phyloP scores from a whole-genome alignment of 83 land plant species.

The Picea engelmannii region DNA sequence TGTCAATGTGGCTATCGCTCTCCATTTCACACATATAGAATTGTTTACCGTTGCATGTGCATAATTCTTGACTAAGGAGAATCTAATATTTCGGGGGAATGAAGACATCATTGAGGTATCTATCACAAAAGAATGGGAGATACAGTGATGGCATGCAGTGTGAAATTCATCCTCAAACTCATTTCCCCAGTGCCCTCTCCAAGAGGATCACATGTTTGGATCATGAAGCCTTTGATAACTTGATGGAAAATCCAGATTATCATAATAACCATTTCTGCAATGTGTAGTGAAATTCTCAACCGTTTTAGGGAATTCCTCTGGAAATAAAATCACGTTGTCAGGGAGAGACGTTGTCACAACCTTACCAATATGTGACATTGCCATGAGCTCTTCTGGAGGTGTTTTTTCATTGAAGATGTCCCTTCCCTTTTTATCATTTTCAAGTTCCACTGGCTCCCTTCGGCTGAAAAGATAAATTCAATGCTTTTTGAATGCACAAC shows the following conservation, averaged over 20 bases:
- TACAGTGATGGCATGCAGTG: constrained; percentile 8
- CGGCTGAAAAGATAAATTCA: constrained; percentile 94
- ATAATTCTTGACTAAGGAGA: no score
- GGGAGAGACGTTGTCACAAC: constrained; percentile 90
- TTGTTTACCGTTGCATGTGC: no score
- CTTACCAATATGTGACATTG: constrained; percentile 92
- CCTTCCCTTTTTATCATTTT: constrained; percentile 97
- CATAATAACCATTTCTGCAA: constrained; percentile 96
- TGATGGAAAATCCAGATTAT: constrained; percentile 95
- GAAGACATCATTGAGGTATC: no score
- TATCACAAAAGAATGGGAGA: no score
- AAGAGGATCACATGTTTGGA: constrained; percentile 97
- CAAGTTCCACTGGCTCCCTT: constrained; percentile 99
- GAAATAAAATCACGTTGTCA: constrained; percentile 84
- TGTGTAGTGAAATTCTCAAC: constrained; percentile 99
- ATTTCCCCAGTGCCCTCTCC: constrained; percentile 99
- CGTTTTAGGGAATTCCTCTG: constrained; percentile 98
- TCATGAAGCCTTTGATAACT: constrained; percentile 98
- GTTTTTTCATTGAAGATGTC: constrained; percentile 99
- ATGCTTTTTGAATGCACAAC: constrained; percentile 97
- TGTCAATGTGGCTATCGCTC: no score
- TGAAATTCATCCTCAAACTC: constrained; percentile 99
- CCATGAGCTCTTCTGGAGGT: constrained; percentile 95
- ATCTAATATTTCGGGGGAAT: no score
- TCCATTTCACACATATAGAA: no score